Evolutionary conservation across 106 monocot species (phyloP).

Genomic region (Ottelia alismoides): DNA sequence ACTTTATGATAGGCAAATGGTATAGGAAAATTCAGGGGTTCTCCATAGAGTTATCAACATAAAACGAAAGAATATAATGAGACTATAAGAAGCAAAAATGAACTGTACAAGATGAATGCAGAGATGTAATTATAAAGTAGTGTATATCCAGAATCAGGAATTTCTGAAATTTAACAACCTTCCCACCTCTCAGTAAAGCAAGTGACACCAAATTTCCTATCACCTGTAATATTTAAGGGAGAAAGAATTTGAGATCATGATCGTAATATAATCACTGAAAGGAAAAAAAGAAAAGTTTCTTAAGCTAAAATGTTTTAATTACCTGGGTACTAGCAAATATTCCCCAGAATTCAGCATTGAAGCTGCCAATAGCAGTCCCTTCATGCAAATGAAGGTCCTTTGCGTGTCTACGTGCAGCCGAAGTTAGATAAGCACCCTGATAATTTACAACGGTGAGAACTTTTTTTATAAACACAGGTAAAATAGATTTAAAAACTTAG

Average conservation of each 20-base stretch:
- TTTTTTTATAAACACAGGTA: too few species aligned
- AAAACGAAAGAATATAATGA: too few species aligned
- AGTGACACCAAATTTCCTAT: slow-evolving; percentile 80
- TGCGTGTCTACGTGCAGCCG: slow-evolving; percentile 61
- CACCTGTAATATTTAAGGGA: slow-evolving; percentile 31
- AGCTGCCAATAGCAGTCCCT: slow-evolving; percentile 58
- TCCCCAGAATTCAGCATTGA: slow-evolving; percentile 93
- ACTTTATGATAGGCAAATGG: too few species aligned
- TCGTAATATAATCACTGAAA: background rate
- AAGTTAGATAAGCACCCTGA: slow-evolving; percentile 77
- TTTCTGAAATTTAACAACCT: too few species aligned
- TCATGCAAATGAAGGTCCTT: slow-evolving; percentile 57
- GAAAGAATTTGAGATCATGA: background rate
- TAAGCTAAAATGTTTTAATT: background rate
- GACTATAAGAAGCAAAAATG: too few species aligned
- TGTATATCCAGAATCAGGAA: too few species aligned
- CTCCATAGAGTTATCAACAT: too few species aligned
- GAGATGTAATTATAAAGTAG: too few species aligned
- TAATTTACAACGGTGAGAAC: background rate
- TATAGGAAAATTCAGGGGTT: too few species aligned
- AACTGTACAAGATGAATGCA: too few species aligned
- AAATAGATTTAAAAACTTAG: too few species aligned
- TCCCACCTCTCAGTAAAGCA: slow-evolving; percentile 44
- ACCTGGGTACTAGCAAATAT: slow-evolving; percentile 79
- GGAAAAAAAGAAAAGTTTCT: too few species aligned